phyloP scores from a whole-genome alignment of 2,329 filamentous ascomycete genomes.

The Curvularia lunata region DNA sequence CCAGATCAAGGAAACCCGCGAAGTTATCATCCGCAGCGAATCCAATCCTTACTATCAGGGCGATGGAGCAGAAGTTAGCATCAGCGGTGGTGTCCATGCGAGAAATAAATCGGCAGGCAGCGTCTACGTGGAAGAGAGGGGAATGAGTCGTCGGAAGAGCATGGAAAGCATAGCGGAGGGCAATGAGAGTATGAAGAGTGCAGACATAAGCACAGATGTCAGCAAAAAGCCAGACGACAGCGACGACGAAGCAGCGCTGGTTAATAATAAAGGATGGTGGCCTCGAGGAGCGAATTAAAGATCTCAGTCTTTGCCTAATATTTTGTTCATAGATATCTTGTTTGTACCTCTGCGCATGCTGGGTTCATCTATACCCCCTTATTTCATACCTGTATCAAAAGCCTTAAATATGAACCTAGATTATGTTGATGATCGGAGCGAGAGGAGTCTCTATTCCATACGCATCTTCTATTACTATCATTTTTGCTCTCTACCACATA shows the following conservation, averaged over 20 bases:
- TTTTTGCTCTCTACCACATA: neutral
- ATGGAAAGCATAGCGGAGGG: constrained; percentile 33
- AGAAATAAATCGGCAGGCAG: constrained; percentile 12
- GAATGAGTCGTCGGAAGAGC: constrained; percentile 23
- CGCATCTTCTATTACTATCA: neutral
- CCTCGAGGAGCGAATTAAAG: constrained; percentile 10
- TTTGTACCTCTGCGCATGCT: neutral
- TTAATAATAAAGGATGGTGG: constrained; percentile 16
- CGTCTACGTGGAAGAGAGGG: constrained; percentile 18
- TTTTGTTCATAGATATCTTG: neutral
- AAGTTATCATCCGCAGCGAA: constrained; percentile 34
- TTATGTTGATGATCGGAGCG: neutral
- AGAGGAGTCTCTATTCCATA: neutral
- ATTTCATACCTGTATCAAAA: neutral
- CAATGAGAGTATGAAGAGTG: constrained; percentile 32
- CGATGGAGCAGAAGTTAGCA: constrained; percentile 19
- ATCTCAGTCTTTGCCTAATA: neutral
- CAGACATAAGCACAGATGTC: constrained; percentile 20
- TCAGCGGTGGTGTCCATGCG: constrained; percentile 11
- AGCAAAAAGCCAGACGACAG: constrained; percentile 27
- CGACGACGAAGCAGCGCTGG: constrained; percentile 34
- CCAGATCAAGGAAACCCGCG: constrained; percentile 42
- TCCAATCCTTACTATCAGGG: constrained; percentile 29
- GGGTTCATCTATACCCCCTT: neutral
- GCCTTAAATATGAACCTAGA: neutral